Percentiles rank a stretch among this genome's conserved stretches.
phyloP scores from a whole-genome alignment of 768 basidiomycete genomes.

The Lyophyllum decastes region DNA sequence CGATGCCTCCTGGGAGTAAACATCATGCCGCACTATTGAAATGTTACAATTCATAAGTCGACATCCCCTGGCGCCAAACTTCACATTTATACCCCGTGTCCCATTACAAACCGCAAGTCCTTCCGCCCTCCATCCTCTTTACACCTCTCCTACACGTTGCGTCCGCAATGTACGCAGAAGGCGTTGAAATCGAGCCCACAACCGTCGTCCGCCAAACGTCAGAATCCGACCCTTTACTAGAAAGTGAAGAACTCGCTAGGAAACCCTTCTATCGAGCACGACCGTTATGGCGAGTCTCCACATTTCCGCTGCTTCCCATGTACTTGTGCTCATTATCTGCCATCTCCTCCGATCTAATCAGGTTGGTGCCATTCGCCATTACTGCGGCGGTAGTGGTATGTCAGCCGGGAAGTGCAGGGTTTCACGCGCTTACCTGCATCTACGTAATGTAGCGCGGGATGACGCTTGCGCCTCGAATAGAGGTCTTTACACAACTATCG shows the following conservation, averaged over 20 bases:
- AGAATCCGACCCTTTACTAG: slow-evolving; percentile 23
- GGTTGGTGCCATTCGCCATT: slow-evolving; percentile 81
- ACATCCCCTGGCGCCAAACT: background rate
- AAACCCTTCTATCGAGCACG: slow-evolving; percentile 56
- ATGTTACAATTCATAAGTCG: slow-evolving; percentile 4
- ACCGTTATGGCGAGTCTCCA: slow-evolving; percentile 45
- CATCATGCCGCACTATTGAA: background rate
- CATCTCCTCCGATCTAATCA: slow-evolving; percentile 24
- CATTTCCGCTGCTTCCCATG: background rate
- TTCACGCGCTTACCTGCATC: slow-evolving; percentile 12
- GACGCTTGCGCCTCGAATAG: slow-evolving; percentile 79
- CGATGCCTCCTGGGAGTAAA: background rate
- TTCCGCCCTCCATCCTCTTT: background rate
- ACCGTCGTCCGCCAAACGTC: slow-evolving; percentile 12
- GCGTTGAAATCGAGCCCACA: slow-evolving; percentile 16
- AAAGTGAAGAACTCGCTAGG: slow-evolving; percentile 21
- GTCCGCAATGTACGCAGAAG: slow-evolving; percentile 19
- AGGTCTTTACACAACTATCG: slow-evolving; percentile 78
- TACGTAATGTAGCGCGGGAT: slow-evolving; percentile 66
- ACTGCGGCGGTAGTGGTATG: slow-evolving; percentile 65
- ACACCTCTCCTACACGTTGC: background rate
- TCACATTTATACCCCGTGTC: background rate
- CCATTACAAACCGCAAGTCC: background rate
- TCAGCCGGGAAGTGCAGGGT: slow-evolving; percentile 10
- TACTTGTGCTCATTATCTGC: background rate